Conservation (phyloP, 2,329 filamentous ascomycete species). For the Xylogone sp. region DNA sequence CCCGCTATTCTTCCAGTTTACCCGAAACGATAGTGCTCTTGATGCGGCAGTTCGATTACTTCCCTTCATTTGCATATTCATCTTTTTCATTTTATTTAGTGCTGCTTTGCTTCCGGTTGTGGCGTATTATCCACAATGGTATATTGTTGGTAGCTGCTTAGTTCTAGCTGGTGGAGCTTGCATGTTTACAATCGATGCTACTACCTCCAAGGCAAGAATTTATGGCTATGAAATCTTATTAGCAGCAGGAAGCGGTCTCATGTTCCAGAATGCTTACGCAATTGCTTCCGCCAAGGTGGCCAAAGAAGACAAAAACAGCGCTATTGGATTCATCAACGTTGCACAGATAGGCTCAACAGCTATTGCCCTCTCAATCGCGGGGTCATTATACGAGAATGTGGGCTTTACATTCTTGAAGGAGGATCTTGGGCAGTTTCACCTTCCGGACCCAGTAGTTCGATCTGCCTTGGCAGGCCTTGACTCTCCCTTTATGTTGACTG, state of each 20-base stretch:
- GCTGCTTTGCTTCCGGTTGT: background rate
- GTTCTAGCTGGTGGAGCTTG: background rate
- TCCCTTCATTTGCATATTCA: constrained; percentile 17
- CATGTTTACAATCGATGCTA: constrained; percentile 11
- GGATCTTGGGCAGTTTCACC: background rate
- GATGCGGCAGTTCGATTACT: constrained; percentile 34
- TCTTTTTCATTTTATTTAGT: background rate
- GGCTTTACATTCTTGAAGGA: background rate
- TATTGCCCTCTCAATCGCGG: background rate
- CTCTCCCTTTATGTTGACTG: constrained; percentile 7
- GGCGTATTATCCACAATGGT: background rate
- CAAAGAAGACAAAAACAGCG: background rate
- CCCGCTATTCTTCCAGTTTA: constrained; percentile 44
- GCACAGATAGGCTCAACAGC: background rate
- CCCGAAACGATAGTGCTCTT: constrained; percentile 41
- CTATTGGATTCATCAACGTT: background rate
- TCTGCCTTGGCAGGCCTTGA: constrained; percentile 16
- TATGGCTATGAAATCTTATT: constrained; percentile 31
- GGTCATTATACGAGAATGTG: background rate
- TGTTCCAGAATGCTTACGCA: background rate
- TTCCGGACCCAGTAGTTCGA: constrained; percentile 12
- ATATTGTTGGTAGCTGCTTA: background rate
- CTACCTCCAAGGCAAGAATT: constrained; percentile 13
- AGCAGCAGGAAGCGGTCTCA: constrained; percentile 30
- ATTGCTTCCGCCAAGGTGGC: background rate